Conservation (phyloP, 371 early-diverging fungal species). For the Batrachochytrium dendrobatidis region DNA sequence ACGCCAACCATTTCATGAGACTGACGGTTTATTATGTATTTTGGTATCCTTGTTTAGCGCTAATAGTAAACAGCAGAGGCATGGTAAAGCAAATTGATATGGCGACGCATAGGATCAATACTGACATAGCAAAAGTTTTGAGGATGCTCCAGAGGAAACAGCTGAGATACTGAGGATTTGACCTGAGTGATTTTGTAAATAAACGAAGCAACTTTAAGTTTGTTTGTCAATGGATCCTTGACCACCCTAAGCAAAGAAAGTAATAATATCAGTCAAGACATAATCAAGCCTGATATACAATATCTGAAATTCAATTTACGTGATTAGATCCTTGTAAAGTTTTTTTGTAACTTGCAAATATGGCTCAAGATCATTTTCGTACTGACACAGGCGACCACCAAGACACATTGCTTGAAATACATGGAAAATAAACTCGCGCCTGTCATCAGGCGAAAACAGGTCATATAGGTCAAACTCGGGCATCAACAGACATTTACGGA, state of each 20-base stretch:
- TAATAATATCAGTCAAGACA: too few relatives aligned
- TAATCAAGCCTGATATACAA: not conserved
- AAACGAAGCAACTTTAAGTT: conserved; percentile 20
- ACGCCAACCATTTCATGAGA: too few relatives aligned
- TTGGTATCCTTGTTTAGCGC: too few relatives aligned
- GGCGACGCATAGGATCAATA: conserved; percentile 33
- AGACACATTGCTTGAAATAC: conserved; percentile 38
- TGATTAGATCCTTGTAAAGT: conserved; percentile 41
- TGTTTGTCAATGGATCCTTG: conserved; percentile 19
- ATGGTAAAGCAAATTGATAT: conserved; percentile 39
- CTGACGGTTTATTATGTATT: too few relatives aligned
- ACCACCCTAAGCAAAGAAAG: conserved; percentile 7
- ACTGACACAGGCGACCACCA: conserved; percentile 43
- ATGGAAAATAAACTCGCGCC: conserved; percentile 39
- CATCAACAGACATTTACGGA: conserved; percentile 33
- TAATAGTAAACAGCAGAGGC: conserved; percentile 21
- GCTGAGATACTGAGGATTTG: conserved; percentile 24
- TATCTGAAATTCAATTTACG: conserved; percentile 9
- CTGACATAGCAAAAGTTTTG: conserved; percentile 44
- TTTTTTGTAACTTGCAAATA: conserved; percentile 33
- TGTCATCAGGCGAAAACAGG: conserved; percentile 21
- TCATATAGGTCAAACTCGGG: conserved; percentile 22
- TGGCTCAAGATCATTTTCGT: conserved; percentile 35
- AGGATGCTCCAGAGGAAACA: conserved; percentile 40
- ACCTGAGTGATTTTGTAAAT: conserved; percentile 25